Evolutionary conservation across 352 stramenopile genomes (phyloP).

Genomic region (Salisapilia sapeloensis): DNA sequence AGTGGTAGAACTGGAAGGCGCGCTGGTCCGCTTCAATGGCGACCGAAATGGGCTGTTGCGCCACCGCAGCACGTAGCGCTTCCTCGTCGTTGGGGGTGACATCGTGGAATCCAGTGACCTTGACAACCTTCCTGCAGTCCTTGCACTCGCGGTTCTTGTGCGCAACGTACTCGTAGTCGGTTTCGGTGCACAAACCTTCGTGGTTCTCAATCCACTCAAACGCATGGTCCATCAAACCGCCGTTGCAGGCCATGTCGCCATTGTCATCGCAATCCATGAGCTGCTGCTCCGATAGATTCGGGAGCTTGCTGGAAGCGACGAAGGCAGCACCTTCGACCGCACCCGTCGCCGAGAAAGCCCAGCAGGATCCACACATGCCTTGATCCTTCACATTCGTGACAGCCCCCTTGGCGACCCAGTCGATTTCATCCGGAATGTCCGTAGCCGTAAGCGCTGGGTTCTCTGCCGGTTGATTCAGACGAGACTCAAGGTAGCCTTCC

Average conservation of each 20-base stretch:
- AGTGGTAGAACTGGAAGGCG: constrained; percentile 94
- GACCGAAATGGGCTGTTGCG: constrained; percentile 87
- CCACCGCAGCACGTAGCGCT: constrained; percentile 77
- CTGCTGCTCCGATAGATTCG: constrained; percentile 94
- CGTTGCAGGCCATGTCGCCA: constrained; percentile 92
- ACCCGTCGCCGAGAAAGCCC: constrained; percentile 95
- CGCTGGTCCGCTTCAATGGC: constrained; percentile 89
- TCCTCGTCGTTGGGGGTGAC: constrained; percentile 71
- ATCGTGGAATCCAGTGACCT: constrained; percentile 82
- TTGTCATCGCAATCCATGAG: constrained; percentile 94
- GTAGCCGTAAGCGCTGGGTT: constrained; percentile 8
- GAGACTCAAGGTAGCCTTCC: constrained; percentile 40
- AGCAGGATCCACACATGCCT: constrained; percentile 91
- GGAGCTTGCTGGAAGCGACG: constrained; percentile 82
- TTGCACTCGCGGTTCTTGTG: constrained; percentile 53
- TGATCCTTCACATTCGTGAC: constrained; percentile 96
- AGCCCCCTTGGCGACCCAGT: constrained; percentile 91
- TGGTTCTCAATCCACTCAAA: constrained; percentile 91
- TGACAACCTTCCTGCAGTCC: constrained; percentile 69
- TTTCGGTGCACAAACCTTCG: constrained; percentile 87
- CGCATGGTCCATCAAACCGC: constrained; percentile 95
- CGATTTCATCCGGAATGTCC: constrained; percentile 63
- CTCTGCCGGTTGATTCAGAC: constrained; percentile 17
- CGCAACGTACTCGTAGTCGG: constrained; percentile 90
- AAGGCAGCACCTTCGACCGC: constrained; percentile 95